Base-by-base conservation (phyloP, 306 rosid genomes). In the Pachyrhizus erosus region DNA sequence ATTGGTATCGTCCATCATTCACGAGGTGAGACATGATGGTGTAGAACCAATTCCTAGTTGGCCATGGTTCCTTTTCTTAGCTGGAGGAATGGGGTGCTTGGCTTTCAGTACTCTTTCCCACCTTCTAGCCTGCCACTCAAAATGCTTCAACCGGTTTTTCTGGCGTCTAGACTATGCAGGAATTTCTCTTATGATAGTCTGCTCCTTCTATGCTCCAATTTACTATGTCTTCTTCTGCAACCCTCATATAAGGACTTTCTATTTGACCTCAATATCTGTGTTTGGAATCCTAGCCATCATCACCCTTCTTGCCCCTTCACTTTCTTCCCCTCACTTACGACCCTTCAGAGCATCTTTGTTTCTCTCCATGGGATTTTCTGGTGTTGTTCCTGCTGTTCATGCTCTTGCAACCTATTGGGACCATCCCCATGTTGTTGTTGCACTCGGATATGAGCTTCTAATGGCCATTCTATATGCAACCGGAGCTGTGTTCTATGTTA, bases 141-240 rank as follows among this genome's bases (percentile, higher is more conserved):
- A 86, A 84, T 87, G 88, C 86, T 93, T 76, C 78, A 90, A 80
- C 86, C 83, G 87, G 23, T 90, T 91, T 79, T 95, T 96, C 64
- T 96, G 99, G 99, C 96, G 96, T 52, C 70, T 96, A 20, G 99
- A 96, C 60, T 96, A 96, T n/a, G 94, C 93, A 0, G 99, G 99
- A 52, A 96, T 96, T 58, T 90, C 96, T 55, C 80, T 91, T 2
- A 93, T 95, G 99, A 93, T 93, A 52, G 94, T 96, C 10, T 89
- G 77, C 75, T 96, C 97, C 84, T 96, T 93, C 91, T 89, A 87
- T 33, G 93, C 98, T 65, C 99, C 99, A 60, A 84, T 96, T 40
- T 93, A 89, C 94, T 96, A 96, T 4, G 82, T 82, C 84, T 93
- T 96, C 82, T 87, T 77, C 79, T 96, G 96, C 91, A 75, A 88